phyloP scores from a whole-genome alignment of 495 filamentous ascomycete species.

The Tirmania nivea region DNA sequence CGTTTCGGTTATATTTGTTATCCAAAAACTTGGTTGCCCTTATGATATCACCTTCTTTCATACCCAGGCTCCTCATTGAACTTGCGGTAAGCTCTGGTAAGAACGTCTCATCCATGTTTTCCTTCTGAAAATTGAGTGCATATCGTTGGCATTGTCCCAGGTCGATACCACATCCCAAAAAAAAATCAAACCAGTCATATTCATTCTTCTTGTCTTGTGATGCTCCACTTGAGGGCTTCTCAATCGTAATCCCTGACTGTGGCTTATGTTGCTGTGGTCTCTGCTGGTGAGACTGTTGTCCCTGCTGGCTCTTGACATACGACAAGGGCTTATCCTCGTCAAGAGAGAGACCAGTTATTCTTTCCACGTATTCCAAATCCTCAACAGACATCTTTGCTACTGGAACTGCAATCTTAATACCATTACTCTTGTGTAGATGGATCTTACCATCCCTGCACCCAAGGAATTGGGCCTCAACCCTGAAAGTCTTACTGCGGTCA shows the following conservation, averaged over 20 bases:
- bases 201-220: slow-evolving; percentile 33
- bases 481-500: slow-evolving; percentile 83
- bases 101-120: slow-evolving; percentile 88
- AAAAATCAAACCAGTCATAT: slow-evolving; percentile 99
- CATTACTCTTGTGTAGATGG: slow-evolving; percentile 91
- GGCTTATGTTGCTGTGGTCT: slow-evolving; percentile 8
- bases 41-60: slow-evolving; percentile 91
- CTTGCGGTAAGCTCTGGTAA: slow-evolving; percentile 67
- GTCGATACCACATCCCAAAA: slow-evolving; percentile 73
- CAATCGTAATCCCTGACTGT: slow-evolving; percentile 28
- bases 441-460: slow-evolving; percentile 89
- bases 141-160: slow-evolving; percentile 87
- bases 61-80: slow-evolving; percentile 60
- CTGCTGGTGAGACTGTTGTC: slow-evolving; percentile 11
- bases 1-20: slow-evolving; percentile 47
- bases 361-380: slow-evolving; percentile 88
- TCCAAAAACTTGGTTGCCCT: slow-evolving; percentile 83
- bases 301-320: slow-evolving; percentile 36
- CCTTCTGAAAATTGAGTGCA: slow-evolving; percentile 61
- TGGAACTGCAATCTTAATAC: slow-evolving; percentile 93
- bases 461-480: slow-evolving; percentile 91
- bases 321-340: slow-evolving; percentile 93
- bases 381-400: slow-evolving; percentile 84
- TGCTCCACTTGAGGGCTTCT: slow-evolving; percentile 24
- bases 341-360: slow-evolving; percentile 59